Evolutionary conservation across 2,329 filamentous ascomycete species (phyloP).

Genomic region (Onygenales sp.): DNA sequence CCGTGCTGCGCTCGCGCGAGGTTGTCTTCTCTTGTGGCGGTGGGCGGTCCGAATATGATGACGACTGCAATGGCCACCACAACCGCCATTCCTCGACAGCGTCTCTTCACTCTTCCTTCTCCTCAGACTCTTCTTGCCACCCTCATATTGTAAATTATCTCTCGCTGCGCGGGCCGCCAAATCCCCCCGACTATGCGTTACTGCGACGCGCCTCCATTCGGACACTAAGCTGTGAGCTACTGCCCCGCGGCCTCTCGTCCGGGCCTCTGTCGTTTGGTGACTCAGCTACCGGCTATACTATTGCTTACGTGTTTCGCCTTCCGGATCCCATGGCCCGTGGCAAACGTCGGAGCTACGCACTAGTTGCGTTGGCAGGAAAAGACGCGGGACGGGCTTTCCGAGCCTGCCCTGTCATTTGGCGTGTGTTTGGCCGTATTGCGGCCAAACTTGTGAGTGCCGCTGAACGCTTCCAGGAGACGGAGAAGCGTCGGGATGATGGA

Average conservation of each 20-base stretch:
- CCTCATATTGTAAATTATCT: conserved; percentile 50
- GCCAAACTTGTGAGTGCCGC: conserved; percentile 41
- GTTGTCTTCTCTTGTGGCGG: conserved; percentile 43
- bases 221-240: conserved; percentile 47
- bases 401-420: conserved; percentile 41
- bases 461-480: conserved; percentile 35
- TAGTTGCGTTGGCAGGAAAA: conserved; percentile 47
- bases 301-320: conserved; percentile 51
- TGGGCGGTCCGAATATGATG: conserved; percentile 26
- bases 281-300: conserved; percentile 46
- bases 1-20: conserved; percentile 46
- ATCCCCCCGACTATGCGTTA: conserved; percentile 44
- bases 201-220: conserved; percentile 49
- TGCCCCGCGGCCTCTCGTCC: conserved; percentile 47
- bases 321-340: conserved; percentile 50
- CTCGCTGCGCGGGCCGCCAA: conserved; percentile 47
- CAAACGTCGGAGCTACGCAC: conserved; percentile 46
- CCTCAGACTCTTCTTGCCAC: conserved; percentile 41
- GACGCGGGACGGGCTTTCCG: conserved; percentile 39
- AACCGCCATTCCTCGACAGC: conserved; percentile 28
- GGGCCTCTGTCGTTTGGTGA: conserved; percentile 52
- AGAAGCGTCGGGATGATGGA: conserved; percentile 34
- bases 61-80: conserved; percentile 26
- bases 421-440: conserved; percentile 46
- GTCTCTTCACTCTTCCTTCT: conserved; percentile 31